Base-by-base conservation (phyloP, 495 filamentous ascomycete genomes). In the Letharia columbiana region DNA sequence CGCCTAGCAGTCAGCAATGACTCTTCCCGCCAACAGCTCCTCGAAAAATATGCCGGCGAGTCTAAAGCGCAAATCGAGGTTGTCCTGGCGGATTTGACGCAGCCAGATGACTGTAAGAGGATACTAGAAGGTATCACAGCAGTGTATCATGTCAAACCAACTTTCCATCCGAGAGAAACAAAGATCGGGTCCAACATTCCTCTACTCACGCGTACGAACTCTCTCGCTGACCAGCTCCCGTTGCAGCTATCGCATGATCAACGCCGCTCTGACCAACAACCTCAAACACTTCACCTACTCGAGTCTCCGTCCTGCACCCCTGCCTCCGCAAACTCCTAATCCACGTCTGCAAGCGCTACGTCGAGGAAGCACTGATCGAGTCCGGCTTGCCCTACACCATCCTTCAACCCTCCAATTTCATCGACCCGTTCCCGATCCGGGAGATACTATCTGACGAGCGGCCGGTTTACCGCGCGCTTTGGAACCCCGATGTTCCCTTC, bases 301-400 rank as follows among this genome's bases (percentile, higher is more conserved):
- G 23, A 28, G 23, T 28, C 8, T 67, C 64, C 52, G 74, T 75
- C 40, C 68, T 77, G 4, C 37, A 70, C 18, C 71, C 75, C 6
- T 73, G 73, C 66, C 66, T 73, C n/a, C 66, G 71, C n/a, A 75
- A 73, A 23, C 71, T 75, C 45, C 61, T 76, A 59, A 69, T 77
- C 37, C 76, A 77, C 49, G 75, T 75, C 64, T 65, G 56, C 62
- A 78, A 78, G 64, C 65, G 75, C 47, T 68, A 71, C 54, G 63
- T 77, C 42, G 76, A 78, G 62, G 76, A 77, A 63, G 59, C 67
- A 4, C 67, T 78, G 13, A 66, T 73, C 31, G 67, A 73, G 41
- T 69, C 66, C 49, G 65, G 65, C 10, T 67, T 76, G 20, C 67
- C 72, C 56, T 78, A 67, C 28, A 77, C 75, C 8, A 72, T 77